phyloP scores from a whole-genome alignment of 345 rosid species.

The Barbarea vulgaris region DNA sequence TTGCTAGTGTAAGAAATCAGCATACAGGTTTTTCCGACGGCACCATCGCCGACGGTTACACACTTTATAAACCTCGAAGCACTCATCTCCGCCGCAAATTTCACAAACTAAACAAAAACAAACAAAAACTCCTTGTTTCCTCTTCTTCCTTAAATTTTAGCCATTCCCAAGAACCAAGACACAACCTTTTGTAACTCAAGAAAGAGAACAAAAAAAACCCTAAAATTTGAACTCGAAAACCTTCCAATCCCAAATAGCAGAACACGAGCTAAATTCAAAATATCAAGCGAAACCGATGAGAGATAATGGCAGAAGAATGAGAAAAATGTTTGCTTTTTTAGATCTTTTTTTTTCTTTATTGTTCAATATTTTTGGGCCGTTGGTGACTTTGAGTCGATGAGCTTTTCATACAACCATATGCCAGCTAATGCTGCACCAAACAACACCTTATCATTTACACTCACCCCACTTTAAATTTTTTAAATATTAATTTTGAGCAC shows the following conservation, averaged over 20 bases:
- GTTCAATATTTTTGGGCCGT: conserved; percentile 28
- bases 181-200: conserved; percentile 15
- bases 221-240: not conserved
- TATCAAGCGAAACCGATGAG: conserved; percentile 26
- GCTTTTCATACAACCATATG: conserved; percentile 33
- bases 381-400: conserved; percentile 40
- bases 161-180: conserved; percentile 34
- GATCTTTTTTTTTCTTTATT: not conserved
- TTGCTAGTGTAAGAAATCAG: conserved; percentile 96
- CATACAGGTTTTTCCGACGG: conserved; percentile 95
- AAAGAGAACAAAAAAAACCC: no score
- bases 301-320: conserved; percentile 22
- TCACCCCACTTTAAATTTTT: conserved; percentile 27
- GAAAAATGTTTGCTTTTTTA: conserved; percentile 1
- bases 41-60: conserved; percentile 97
- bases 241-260: not conserved
- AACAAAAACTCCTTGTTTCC: not conserved
- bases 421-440: conserved; percentile 42
- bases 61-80: conserved; percentile 98
- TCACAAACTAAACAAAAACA: not conserved
- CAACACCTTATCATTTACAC: conserved; percentile 42
- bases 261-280: conserved; percentile 17
- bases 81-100: conserved; percentile 55
- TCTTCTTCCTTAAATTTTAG: conserved; percentile 21
- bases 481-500: not conserved